Percentiles rank a stretch among this genome's conserved stretches.
Evolutionary conservation across 768 basidiomycete genomes (phyloP).

Genomic region (Termitomyces titanicus): DNA sequence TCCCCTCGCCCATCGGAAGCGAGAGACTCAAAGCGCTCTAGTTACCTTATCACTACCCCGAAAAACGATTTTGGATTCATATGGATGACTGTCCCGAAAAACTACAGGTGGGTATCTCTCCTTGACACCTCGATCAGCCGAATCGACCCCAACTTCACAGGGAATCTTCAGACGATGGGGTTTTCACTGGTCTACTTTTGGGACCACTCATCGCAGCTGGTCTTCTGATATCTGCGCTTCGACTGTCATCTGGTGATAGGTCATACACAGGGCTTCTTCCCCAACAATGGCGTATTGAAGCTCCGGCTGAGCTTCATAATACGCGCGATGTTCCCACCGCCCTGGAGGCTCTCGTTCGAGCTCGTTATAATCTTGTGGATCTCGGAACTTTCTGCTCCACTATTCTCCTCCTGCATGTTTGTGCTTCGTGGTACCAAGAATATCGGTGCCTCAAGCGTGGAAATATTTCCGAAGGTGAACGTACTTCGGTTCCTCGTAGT

Average conservation of each 20-base stretch:
- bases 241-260: slow-evolving; percentile 23
- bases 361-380: slow-evolving; percentile 75
- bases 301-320: slow-evolving; percentile 52
- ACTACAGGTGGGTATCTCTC: slow-evolving; percentile 57
- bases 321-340: slow-evolving; percentile 38
- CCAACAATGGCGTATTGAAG: slow-evolving; percentile 74
- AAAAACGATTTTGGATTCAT: slow-evolving; percentile 65
- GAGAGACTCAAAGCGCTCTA: slow-evolving; percentile 42
- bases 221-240: slow-evolving; percentile 53
- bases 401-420: slow-evolving; percentile 75
- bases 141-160: slow-evolving; percentile 32
- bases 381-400: slow-evolving; percentile 78
- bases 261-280: slow-evolving; percentile 37
- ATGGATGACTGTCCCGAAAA: slow-evolving; percentile 91
- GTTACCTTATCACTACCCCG: slow-evolving; percentile 21
- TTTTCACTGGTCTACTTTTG: slow-evolving; percentile 78
- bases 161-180: slow-evolving; percentile 82
- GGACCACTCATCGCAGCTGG: slow-evolving; percentile 78
- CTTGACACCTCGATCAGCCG: background rate
- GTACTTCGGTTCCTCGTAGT: slow-evolving; percentile 72
- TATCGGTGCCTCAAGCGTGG: slow-evolving; percentile 36
- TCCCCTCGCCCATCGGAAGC: slow-evolving; percentile 30
- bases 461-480: slow-evolving; percentile 58
- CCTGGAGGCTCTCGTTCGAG: slow-evolving; percentile 53
- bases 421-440: slow-evolving; percentile 76